A percentile compares a stretch with the other conserved stretches of the same genome.
phyloP scores from a whole-genome alignment of 805 yeast species.

The Saccharomycopsis sp. region DNA sequence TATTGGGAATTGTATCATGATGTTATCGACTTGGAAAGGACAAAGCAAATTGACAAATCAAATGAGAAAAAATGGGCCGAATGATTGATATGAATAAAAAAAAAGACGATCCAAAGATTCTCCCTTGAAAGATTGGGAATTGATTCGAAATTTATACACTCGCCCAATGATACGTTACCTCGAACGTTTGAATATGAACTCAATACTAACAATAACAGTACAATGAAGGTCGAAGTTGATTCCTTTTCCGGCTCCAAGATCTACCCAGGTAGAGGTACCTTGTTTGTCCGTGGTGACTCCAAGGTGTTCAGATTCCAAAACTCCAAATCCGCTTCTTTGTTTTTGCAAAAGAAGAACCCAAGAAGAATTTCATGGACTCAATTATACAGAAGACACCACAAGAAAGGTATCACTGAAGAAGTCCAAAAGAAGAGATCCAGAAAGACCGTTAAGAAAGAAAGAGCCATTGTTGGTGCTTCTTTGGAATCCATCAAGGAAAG shows the following conservation, averaged over 20 bases:
- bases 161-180: too few species aligned
- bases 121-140: too few species aligned
- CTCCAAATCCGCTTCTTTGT: slow-evolving; percentile 94
- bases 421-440: slow-evolving; percentile 93
- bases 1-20: too few species aligned
- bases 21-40: too few species aligned
- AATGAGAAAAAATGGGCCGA: too few species aligned
- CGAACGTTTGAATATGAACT: background rate
- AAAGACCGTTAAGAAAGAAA: slow-evolving; percentile 96
- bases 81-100: too few species aligned
- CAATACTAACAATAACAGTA: slow-evolving; percentile 3
- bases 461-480: slow-evolving; percentile 99
- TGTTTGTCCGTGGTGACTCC: slow-evolving; percentile 99
- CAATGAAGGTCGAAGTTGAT: slow-evolving; percentile 98
- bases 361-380: slow-evolving; percentile 99
- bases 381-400: slow-evolving; percentile 99
- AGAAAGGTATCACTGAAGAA: slow-evolving; percentile 99
- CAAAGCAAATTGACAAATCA: too few species aligned
- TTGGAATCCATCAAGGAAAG: slow-evolving; percentile 96
- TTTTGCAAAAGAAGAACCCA: slow-evolving; percentile 99
- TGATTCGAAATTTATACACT: too few species aligned
- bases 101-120: too few species aligned
- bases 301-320: slow-evolving; percentile 99
- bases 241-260: slow-evolving; percentile 98
- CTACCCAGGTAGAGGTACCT: slow-evolving; percentile 99